A percentile compares a stretch with the other conserved stretches of the same genome.
These are phyloP conservation scores for Fusarium nurragi DNA, from an alignment of 2,329 filamentous ascomycete species.

Conservation along the genomic window DNA sequence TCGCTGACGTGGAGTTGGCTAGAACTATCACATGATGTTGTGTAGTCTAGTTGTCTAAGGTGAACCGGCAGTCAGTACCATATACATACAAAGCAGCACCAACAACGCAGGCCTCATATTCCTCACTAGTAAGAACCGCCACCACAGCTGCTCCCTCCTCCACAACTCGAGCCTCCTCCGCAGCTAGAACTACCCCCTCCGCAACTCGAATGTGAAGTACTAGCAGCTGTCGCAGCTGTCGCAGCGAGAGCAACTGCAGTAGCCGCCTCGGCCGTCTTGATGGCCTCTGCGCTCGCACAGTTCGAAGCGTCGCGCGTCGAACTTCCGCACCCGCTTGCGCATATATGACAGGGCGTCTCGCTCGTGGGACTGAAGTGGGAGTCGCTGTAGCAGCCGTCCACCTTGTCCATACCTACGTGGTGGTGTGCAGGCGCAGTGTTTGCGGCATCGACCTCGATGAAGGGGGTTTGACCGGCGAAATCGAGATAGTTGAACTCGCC, in stretches of 20 bases:
- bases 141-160: conserved; percentile 7
- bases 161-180: conserved; percentile 21
- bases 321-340: conserved; percentile 32
- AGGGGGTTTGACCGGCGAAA: conserved; percentile 10
- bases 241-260: conserved; percentile 5
- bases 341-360: conserved; percentile 7
- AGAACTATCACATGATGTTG: background rate
- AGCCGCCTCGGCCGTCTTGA: conserved; percentile 17
- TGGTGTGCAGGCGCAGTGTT: background rate
- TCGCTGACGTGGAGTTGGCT: background rate
- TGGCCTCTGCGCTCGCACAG: conserved; percentile 27
- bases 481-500: conserved; percentile 7
- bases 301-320: conserved; percentile 10
- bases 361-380: conserved; percentile 27
- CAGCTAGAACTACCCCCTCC: conserved; percentile 29
- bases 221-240: background rate
- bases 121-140: background rate
- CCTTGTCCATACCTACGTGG: conserved; percentile 12
- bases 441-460: background rate
- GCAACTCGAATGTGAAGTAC: conserved; percentile 7
- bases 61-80: too few species aligned
- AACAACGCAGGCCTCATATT: background rate
- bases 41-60: too few species aligned
- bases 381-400: conserved; percentile 17
- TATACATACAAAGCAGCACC: background rate